A percentile compares a stretch with the other conserved stretches of the same genome.
Evolutionary conservation across 495 filamentous ascomycete genomes (phyloP).

Genomic region (Hypoxylon lenormandii): DNA sequence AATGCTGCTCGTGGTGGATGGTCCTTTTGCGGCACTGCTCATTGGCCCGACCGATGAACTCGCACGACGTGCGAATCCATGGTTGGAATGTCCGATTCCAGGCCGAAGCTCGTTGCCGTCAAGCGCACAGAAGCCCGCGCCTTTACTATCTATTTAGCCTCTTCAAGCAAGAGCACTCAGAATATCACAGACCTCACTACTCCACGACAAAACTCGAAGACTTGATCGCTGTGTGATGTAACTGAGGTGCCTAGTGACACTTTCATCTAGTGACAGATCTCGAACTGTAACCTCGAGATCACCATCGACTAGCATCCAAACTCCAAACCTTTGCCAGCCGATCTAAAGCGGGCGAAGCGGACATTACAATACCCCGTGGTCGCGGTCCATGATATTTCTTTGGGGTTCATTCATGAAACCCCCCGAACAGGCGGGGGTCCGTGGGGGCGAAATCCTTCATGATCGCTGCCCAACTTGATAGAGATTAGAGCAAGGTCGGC

Average conservation of each 20-base stretch:
- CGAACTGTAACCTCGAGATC: conserved; percentile 12
- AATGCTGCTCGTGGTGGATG: conserved; percentile 21
- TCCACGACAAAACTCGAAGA: conserved; percentile 15
- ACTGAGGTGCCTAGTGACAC: conserved; percentile 9
- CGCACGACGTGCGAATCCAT: conserved; percentile 8
- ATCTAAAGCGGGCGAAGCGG: conserved; percentile 22
- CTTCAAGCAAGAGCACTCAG: conserved; percentile 7
- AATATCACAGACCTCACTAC: conserved; percentile 15
- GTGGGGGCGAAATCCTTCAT: conserved; percentile 51
- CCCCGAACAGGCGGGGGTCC: conserved; percentile 40
- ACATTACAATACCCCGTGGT: conserved; percentile 16
- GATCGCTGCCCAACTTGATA: conserved; percentile 39
- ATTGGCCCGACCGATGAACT: conserved; percentile 19
- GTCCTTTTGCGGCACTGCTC: conserved; percentile 11
- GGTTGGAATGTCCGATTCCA: conserved; percentile 10
- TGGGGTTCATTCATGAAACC: conserved; percentile 31
- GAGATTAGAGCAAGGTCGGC: conserved; percentile 29
- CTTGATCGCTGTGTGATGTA: conserved; percentile 22
- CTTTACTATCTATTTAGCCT: conserved; percentile 7
- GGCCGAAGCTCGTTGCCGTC: conserved; percentile 15
- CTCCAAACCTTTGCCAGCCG: conserved; percentile 2
- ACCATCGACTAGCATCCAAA: conserved; percentile 1
- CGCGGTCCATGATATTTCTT: conserved; percentile 21
- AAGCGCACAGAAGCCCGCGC: conserved; percentile 10
- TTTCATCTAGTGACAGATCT: conserved; percentile 12